Base-by-base conservation (phyloP, 768 basidiomycete genomes). In the Pholiota microspora region DNA sequence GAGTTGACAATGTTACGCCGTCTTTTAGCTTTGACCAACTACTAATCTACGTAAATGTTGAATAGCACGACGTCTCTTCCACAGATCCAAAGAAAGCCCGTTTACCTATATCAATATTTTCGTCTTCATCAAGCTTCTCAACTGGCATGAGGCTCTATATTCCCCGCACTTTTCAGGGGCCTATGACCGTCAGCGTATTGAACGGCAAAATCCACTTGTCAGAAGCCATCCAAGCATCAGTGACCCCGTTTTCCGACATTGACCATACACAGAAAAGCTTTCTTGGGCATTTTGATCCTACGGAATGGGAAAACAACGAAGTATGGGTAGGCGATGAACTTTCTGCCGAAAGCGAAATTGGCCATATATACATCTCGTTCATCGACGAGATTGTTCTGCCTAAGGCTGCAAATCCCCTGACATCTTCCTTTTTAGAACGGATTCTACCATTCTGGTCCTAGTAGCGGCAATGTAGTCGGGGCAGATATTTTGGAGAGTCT, bases 131-230 rank as follows among this genome's bases (percentile, higher is more conserved):
- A 23, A n/a, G n/a, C n/a, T n/a, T n/a, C n/a, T n/a, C n/a, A 64
- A 75, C 51, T 73, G 74, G 2, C 24, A 54, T n/a, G 56, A 56
- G 51, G 23, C 46, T 78, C 12, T 57, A 66, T 27, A 54, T 79
- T 28, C 77, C 77, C 4, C 74, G 75, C n/a, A 68, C 73, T 4
- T 79, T 74, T 64, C 61, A 63, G 18, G 77, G 77, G 0, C 64
- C 65, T 0, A 35, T 77, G 28, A 53, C 58, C 1, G 58, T 73
- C 34, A 67, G 57, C 24, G 65, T 65, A 6, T 49, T 16, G 7
- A 67, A 74, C 49, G 72, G 71, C 16, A 52, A 38, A 21, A 51
- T 60, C 15, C 64, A 58, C 15, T 65, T 73, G 48, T 76, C 76
- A 2, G 57, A 66, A 2, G 63, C 62, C 25, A 49, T 72, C 7